A percentile compares a stretch with the other conserved stretches of the same genome.
Conservation (phyloP, 1,284 basidiomycete genomes). For the Ceratobasidium sp. region DNA sequence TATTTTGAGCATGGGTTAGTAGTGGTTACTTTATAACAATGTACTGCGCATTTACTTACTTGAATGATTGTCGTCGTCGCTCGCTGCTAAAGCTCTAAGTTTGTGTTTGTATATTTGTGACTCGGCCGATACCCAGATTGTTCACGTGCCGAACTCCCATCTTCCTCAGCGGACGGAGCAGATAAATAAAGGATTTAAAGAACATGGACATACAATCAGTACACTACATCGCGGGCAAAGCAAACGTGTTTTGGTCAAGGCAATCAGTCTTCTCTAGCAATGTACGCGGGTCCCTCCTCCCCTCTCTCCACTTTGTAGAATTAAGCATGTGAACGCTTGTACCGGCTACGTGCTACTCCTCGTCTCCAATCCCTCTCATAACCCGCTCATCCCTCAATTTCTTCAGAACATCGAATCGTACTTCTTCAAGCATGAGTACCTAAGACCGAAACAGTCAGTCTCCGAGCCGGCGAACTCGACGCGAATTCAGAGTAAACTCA, state of each 20-base stretch:
- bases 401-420: conserved; percentile 70
- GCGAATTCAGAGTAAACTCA: conserved; percentile 38
- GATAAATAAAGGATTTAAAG: conserved; percentile 25
- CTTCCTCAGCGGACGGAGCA: background rate
- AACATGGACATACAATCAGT: conserved; percentile 5
- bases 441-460: conserved; percentile 68
- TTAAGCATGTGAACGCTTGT: background rate
- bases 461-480: conserved; percentile 1
- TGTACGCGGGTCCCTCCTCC: background rate
- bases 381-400: background rate
- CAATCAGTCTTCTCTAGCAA: conserved; percentile 4
- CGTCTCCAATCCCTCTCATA: background rate
- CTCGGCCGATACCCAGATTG: conserved; percentile 13
- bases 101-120: conserved; percentile 27
- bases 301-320: background rate
- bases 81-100: conserved; percentile 22
- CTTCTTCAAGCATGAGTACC: conserved; percentile 81
- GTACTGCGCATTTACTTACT: background rate
- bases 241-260: conserved; percentile 5
- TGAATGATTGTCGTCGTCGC: conserved; percentile 21
- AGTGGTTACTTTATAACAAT: background rate
- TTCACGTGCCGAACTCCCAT: conserved; percentile 20
- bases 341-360: background rate
- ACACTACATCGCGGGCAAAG: conserved; percentile 14
- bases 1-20: background rate